phyloP scores from a whole-genome alignment of 108 stramenopile genomes.

The Nitzschia inconspicua region DNA sequence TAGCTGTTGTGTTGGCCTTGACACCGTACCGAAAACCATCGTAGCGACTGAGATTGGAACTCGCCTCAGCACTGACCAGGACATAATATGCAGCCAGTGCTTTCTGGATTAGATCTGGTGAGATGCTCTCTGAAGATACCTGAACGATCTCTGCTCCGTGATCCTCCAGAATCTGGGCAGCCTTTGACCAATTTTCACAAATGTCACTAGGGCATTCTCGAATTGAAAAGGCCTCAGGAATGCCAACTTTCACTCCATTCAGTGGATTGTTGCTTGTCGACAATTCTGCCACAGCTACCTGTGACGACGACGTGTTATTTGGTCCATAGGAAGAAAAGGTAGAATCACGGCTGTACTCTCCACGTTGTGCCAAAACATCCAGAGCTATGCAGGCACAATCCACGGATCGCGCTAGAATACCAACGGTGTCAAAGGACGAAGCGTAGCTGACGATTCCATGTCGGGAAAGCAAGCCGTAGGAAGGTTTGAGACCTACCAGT shows the following conservation, averaged over 20 bases:
- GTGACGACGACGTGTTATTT: neutral
- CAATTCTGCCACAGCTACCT: neutral
- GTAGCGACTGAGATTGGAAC: slow-evolving; percentile 94
- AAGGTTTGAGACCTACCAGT: slow-evolving; percentile 94
- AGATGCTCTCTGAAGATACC: slow-evolving; percentile 44
- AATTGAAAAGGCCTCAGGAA: slow-evolving; percentile 79
- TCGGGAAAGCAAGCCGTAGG: slow-evolving; percentile 88
- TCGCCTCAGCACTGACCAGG: slow-evolving; percentile 94
- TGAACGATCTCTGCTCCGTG: slow-evolving; percentile 59
- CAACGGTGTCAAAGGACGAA: slow-evolving; percentile 91
- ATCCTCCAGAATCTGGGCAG: slow-evolving; percentile 44
- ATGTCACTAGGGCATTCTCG: slow-evolving; percentile 62
- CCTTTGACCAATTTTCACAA: slow-evolving; percentile 43
- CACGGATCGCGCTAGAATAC: slow-evolving; percentile 68
- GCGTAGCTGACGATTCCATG: slow-evolving; percentile 96
- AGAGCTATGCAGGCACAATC: slow-evolving; percentile 56
- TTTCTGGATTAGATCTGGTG: slow-evolving; percentile 61
- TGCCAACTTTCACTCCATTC: slow-evolving; percentile 65
- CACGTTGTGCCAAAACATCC: slow-evolving; percentile 37
- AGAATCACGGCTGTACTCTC: slow-evolving; percentile 48
- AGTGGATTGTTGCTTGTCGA: slow-evolving; percentile 24
- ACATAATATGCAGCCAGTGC: slow-evolving; percentile 94
- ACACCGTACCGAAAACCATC: slow-evolving; percentile 93
- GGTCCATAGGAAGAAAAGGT: slow-evolving; percentile 23
- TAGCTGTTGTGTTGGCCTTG: neutral